Conservation (phyloP, 441 rosid species). For the Adansonia gregorii region DNA sequence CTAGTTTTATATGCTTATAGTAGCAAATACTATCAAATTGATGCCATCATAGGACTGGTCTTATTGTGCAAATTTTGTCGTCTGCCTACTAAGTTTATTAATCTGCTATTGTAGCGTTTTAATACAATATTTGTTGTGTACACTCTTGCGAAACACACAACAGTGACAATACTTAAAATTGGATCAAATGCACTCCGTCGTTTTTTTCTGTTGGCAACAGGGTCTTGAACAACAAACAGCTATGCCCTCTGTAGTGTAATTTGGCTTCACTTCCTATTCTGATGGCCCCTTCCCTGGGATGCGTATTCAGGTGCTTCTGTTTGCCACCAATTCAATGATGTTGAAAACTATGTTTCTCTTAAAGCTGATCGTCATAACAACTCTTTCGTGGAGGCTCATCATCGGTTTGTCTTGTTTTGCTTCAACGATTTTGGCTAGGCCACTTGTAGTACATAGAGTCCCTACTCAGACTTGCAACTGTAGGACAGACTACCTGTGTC, state of each 20-base stretch:
- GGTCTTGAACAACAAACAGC: background rate
- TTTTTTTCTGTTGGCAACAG: background rate
- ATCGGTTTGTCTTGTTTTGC: background rate
- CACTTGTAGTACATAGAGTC: background rate
- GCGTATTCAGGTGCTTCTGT: background rate
- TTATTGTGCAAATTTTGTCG: conserved; percentile 7
- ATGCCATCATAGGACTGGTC: background rate
- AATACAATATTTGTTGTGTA: background rate
- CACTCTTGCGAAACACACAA: background rate
- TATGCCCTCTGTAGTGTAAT: background rate
- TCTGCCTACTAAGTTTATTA: background rate
- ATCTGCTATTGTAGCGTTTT: background rate
- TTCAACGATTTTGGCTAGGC: background rate
- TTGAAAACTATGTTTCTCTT: background rate
- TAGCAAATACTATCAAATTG: background rate
- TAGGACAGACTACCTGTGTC: background rate
- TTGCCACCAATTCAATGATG: background rate
- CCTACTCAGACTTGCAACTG: background rate
- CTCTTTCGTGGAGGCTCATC: background rate
- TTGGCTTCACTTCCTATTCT: background rate
- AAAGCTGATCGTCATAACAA: background rate
- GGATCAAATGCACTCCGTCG: background rate
- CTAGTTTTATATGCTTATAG: conserved; percentile 5
- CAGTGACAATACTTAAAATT: background rate
- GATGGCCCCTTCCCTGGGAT: background rate